Evolutionary conservation across 768 basidiomycete species (phyloP).

Genomic region (Termitomyces sp.): DNA sequence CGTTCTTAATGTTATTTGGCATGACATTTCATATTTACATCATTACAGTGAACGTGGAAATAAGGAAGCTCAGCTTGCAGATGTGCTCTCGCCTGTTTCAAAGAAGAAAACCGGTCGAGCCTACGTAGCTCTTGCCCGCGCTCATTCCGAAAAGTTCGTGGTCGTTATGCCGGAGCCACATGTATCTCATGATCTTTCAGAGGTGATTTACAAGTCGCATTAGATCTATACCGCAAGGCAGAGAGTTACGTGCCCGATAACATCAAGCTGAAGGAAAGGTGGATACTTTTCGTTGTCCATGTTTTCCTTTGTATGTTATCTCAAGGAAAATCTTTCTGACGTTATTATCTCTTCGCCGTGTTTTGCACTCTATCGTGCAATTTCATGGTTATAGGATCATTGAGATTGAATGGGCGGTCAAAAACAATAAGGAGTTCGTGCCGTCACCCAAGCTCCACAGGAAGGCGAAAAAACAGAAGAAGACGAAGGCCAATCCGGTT

Average conservation of each 20-base stretch:
- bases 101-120: conserved; percentile 82
- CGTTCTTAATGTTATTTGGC: conserved; percentile 3
- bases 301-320: conserved; percentile 60
- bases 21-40: not conserved
- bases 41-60: conserved; percentile 52
- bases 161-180: not conserved
- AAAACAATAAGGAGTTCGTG: conserved; percentile 55
- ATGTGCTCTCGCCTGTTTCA: conserved; percentile 66
- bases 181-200: conserved; percentile 29
- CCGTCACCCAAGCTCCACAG: conserved; percentile 50
- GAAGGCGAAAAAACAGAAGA: conserved; percentile 35
- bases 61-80: conserved; percentile 57
- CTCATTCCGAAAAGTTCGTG: conserved; percentile 75
- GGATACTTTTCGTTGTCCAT: conserved; percentile 67
- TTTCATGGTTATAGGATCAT: conserved; percentile 58
- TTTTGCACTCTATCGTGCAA: conserved; percentile 13
- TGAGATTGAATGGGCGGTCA: conserved; percentile 78
- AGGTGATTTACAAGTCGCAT: conserved; percentile 76
- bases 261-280: conserved; percentile 84
- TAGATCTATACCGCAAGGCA: conserved; percentile 81
- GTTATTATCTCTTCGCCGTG: conserved; percentile 26
- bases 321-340: conserved; percentile 39
- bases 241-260: conserved; percentile 85
- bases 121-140: conserved; percentile 79
- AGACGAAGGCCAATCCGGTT: conserved; percentile 22